phyloP scores from a whole-genome alignment of 2,329 filamentous ascomycete genomes.

The Ophiobolus disseminans region DNA sequence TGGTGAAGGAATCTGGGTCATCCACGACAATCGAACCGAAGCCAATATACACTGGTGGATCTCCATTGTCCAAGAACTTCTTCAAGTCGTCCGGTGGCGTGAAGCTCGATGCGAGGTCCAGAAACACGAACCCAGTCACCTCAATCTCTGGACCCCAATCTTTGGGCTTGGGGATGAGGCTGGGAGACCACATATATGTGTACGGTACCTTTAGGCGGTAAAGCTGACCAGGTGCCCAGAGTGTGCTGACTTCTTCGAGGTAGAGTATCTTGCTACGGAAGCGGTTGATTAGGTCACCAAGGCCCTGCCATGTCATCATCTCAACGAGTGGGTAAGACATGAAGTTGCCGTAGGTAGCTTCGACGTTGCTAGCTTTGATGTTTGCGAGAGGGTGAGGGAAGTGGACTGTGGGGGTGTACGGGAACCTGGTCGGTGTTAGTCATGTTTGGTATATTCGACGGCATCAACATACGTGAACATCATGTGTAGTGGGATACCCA shows the following conservation, averaged over 20 bases:
- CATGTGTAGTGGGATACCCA: conserved; percentile 77
- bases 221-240: conserved; percentile 78
- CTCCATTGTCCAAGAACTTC: conserved; percentile 47
- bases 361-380: conserved; percentile 75
- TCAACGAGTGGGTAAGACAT: conserved; percentile 82
- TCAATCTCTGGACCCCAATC: conserved; percentile 76
- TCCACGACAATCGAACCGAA: conserved; percentile 80
- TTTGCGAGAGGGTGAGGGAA: conserved; percentile 82
- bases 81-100: conserved; percentile 63
- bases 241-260: conserved; percentile 74
- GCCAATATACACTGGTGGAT: conserved; percentile 74
- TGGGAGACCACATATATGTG: conserved; percentile 72
- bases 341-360: conserved; percentile 77
- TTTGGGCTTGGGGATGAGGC: conserved; percentile 69
- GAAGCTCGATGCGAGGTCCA: conserved; percentile 70
- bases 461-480: conserved; percentile 78
- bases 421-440: no score
- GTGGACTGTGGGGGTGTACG: conserved; percentile 75
- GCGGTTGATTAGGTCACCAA: conserved; percentile 78
- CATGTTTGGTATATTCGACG: no score
- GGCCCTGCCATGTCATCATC: conserved; percentile 70
- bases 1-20: conserved; percentile 71
- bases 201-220: conserved; percentile 77
- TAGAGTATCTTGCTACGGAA: conserved; percentile 73
- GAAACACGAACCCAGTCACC: conserved; percentile 79